Base-by-base conservation (phyloP, 768 basidiomycete genomes). In the Podaxis pistillaris region DNA sequence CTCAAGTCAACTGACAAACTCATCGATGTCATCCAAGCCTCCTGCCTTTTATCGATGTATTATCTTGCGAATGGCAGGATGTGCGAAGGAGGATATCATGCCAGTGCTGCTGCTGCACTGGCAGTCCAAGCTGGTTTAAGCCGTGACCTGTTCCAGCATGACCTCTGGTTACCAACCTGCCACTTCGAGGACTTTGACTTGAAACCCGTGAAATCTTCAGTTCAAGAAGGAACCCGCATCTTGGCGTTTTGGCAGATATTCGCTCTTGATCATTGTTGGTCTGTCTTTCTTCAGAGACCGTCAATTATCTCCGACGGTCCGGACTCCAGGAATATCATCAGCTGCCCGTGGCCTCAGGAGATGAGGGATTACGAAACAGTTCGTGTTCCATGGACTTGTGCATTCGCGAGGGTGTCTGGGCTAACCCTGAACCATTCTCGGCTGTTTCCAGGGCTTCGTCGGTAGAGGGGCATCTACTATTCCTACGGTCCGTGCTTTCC, bases 201-300 rank as follows among this genome's bases (percentile, higher is more conserved):
- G 54, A 85, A 85, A 50, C 88, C 86, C 2, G 75, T 83, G 1
- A 84, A 84, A 69, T 82, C 83, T 65, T 75, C 81, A 44, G 72
- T 87, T 53, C 84, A 86, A 66, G 86, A 87, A 50, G 88, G 87
- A 52, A 89, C 92, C 69, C 80, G 89, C 46, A 86, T 91, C 60
- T 72, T 87, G 41, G 81, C 90, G 0, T 94, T 94, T 67, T 94
- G 91, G 91, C 89, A 92, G 70, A 89, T 90, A 11, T 94, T 86
- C 73, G 84, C 85, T 68, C 77, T 93, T 65, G 91, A 94, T 73
- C 84, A 87, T 33, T 91, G 89, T 69, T 92, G 90, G 89, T 90
- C 90, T 22, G 86, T 88, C 4, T 83, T 86, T 9, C 80, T 92
- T 5, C 86, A 85, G 33, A 87, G 87, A 64, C 89, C 90, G 4